Evolutionary conservation across 2,329 filamentous ascomycete species (phyloP), one percentile per base, ranked within the genome.

Genomic region (Colletotrichum acutatum): DNA sequence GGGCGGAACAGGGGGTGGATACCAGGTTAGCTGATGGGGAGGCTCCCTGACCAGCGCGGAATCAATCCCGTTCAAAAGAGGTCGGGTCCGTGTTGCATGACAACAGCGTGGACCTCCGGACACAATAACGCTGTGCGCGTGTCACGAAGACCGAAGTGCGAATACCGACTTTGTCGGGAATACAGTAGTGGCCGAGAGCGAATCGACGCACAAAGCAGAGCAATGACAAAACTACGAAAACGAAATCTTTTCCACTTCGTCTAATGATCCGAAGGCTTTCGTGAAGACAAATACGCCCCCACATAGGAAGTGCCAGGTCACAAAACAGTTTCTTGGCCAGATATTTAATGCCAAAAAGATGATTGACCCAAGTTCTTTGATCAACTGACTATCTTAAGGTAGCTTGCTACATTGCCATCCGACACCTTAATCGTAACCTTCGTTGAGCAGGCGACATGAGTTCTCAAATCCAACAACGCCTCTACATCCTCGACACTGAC

Each of bases 401-500:
- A n/a, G n/a, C 3, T 14, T 5, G 0, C 5, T 8, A 2, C 16
- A 42, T 42, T 19, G 6, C 16, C 9, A 42, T 42, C 16, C 16
- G 4, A 42, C 9, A 42, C 37, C 37, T 19, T 42, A 19, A 42
- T 42, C 19, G 16, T 19, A 42, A 42, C 4, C 4, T 14, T 42
- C 4, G 4, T 12, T 42, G 4, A 1, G 16, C 6, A 7, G 16
- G 37, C 37, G 9, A 42, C 37, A 69, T 69, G 67, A 60, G 53
- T 6, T 69, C 67, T 24, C 59, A 65, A 22, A 46, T 42, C 9
- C 53, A 69, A 53, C 59, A 65, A 16, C 52, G 67, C 16, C 67
- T 69, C 19, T 65, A 65, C 60, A 69, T 69, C 26, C 67, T 69
- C 5, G 67, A 69, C 34, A 69, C 67, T 11, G 60, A 69, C 28